Evolutionary conservation across 2,329 filamentous ascomycete species (phyloP).

Genomic region (Diaporthe ampelina): DNA sequence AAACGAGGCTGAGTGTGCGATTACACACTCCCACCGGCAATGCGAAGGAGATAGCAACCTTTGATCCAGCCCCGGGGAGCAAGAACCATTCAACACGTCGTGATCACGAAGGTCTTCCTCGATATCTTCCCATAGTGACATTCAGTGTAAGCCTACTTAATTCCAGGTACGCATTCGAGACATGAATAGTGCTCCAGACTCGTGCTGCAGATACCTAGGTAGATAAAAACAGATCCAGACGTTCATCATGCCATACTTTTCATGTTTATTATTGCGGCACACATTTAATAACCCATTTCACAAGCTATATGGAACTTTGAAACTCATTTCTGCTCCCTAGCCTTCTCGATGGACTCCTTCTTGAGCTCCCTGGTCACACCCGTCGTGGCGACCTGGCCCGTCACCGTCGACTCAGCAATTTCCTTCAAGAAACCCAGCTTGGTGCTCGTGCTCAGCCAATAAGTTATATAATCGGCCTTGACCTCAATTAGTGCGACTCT

Average conservation of each 20-base stretch:
- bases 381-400: neutral
- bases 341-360: neutral
- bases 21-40: too few species aligned
- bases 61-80: too few species aligned
- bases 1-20: neutral
- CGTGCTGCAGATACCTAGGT: neutral
- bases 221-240: neutral
- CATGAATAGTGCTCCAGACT: too few species aligned
- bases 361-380: neutral
- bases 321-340: neutral
- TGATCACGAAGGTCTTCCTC: too few species aligned
- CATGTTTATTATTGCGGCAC: neutral
- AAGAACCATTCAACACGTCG: too few species aligned
- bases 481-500: neutral
- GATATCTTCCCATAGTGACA: too few species aligned
- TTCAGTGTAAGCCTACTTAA: too few species aligned
- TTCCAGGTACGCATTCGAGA: too few species aligned
- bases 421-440: constrained; percentile 1
- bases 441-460: neutral
- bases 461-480: neutral
- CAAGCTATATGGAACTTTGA: neutral
- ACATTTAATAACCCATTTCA: too few species aligned
- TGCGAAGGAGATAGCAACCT: too few species aligned
- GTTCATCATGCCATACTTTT: rapidly evolving
- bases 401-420: neutral